A percentile compares a stretch with the other conserved stretches of the same genome.
Evolutionary conservation across 2,329 filamentous ascomycete genomes (phyloP).

Genomic region (Sporothrix globosa): DNA sequence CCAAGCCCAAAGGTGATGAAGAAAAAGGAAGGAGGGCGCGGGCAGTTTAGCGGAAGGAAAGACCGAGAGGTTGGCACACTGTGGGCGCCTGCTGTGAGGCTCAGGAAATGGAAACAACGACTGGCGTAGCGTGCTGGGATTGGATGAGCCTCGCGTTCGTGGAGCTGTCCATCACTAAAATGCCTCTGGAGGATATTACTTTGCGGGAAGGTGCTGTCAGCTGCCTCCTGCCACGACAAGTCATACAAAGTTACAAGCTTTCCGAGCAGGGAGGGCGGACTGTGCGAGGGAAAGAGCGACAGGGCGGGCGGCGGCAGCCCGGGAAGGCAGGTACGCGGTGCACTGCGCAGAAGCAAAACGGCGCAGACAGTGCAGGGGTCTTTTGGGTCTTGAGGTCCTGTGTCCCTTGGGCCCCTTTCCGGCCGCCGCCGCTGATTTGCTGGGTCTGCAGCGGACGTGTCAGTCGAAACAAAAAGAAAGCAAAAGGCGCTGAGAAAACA

Average conservation of each 20-base stretch:
- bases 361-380: not conserved
- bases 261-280: not conserved
- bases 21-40: slow-evolving; percentile 6
- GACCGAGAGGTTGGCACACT: not conserved
- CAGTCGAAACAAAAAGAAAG: slow-evolving; percentile 16
- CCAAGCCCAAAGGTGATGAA: not conserved
- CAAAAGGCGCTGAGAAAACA: slow-evolving; percentile 7
- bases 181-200: not conserved
- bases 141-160: slow-evolving; percentile 23
- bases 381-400: not conserved
- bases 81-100: slow-evolving; percentile 13
- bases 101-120: slow-evolving; percentile 21
- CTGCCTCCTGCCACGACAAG: not conserved
- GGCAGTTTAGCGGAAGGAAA: not conserved
- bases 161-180: not conserved
- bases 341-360: not conserved
- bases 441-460: not conserved
- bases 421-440: slow-evolving; percentile 3
- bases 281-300: slow-evolving; percentile 27
- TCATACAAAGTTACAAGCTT: too few species aligned
- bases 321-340: slow-evolving; percentile 22
- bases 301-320: not conserved
- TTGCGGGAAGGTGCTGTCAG: slow-evolving; percentile 1
- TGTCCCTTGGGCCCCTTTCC: not conserved
- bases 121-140: slow-evolving; percentile 11